Base-by-base conservation (phyloP, 164 flowering plant genomes). In the Tetrastigma voinierianum region DNA sequence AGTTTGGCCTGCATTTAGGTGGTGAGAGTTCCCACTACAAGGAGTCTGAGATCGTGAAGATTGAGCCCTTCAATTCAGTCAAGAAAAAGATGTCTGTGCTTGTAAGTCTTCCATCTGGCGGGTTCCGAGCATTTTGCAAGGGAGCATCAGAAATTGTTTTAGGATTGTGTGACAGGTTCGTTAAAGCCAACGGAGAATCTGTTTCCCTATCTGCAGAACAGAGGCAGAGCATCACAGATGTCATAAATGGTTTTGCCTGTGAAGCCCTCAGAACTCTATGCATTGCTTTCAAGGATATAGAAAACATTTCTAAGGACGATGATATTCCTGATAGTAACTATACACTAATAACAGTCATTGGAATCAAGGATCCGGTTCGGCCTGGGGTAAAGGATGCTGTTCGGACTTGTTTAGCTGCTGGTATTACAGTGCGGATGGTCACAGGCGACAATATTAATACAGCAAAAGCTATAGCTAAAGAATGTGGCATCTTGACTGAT, bases 381-480 rank as follows among this genome's bases (percentile, higher is more conserved):
- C 80, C 80, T 2, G 80, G 80, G 1, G 82, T 79, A 1, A 79
- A 60, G 47, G 82, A 79, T 9, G 80, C 82, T n/a, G 82, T 79
- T 7, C 40, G 63, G 59, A 73, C 65, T n/a, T 79, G 82, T 67
- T 65, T 76, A 46, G 69, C 47, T 23, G 82, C 82, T 59, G 82
- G 82, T n/a, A 74, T 79, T 45, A 58, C 46, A 0, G 83, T 80
- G n/a, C 61, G 83, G 53, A 80, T 80, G 83, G 83, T 80, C 16
- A 80, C 83, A 10, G 83, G 83, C 46, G 83, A 80, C 59, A 80
- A 80, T 57, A 74, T 32, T 7, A 32, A 32, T 32, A 32, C 40
- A 32, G 40, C 40, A 32, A 32, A 32, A 32, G 40, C 40, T 77
- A 80, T 80, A 48, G 83, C 83, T n/a, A 72, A 51, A 56, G 83